Percentiles rank a stretch among this genome's conserved stretches.
Conservation (phyloP, 1,139 yeast genomes). For the Geotrichum klebahnii region DNA sequence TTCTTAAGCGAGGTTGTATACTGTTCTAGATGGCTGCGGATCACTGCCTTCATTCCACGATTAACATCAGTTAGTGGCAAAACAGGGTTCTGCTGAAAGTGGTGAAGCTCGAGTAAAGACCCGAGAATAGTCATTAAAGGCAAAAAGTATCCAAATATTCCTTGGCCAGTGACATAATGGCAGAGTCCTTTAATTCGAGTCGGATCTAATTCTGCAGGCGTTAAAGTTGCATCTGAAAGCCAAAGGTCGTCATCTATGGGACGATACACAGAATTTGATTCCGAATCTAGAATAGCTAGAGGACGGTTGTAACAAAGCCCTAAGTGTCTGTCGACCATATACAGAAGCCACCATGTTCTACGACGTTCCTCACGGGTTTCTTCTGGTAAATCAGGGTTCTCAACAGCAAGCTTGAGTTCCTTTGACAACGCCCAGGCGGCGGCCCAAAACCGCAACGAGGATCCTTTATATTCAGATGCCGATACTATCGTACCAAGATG, state of each 20-base stretch:
- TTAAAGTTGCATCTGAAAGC: constrained; percentile 29
- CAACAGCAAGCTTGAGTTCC: constrained; percentile 36
- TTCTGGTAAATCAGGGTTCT: constrained; percentile 32
- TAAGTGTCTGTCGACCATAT: constrained; percentile 42
- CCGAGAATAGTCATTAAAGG: constrained; percentile 34
- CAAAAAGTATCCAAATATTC: constrained; percentile 31
- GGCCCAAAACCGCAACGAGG: constrained; percentile 43
- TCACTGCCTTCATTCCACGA: constrained; percentile 16
- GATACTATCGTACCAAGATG: constrained; percentile 44
- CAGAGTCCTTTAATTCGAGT: constrained; percentile 26
- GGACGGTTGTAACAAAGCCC: constrained; percentile 42
- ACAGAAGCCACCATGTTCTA: constrained; percentile 45
- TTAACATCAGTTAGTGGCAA: constrained; percentile 22
- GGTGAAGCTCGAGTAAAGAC: constrained; percentile 30
- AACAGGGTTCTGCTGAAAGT: constrained; percentile 23
- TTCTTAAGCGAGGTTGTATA: constrained; percentile 27
- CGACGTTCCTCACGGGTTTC: constrained; percentile 43
- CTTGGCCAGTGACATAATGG: constrained; percentile 26
- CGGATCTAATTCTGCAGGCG: constrained; percentile 30
- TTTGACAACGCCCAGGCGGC: constrained; percentile 40
- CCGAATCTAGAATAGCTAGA: constrained; percentile 38
- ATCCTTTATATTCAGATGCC: constrained; percentile 43
- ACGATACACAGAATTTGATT: constrained; percentile 35
- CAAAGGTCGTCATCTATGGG: constrained; percentile 41
- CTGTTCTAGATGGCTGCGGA: constrained; percentile 26